Percentiles rank a stretch among this genome's conserved stretches.
Evolutionary conservation across 257 asterid species (phyloP).

Genomic region (Salvia hispanica): DNA sequence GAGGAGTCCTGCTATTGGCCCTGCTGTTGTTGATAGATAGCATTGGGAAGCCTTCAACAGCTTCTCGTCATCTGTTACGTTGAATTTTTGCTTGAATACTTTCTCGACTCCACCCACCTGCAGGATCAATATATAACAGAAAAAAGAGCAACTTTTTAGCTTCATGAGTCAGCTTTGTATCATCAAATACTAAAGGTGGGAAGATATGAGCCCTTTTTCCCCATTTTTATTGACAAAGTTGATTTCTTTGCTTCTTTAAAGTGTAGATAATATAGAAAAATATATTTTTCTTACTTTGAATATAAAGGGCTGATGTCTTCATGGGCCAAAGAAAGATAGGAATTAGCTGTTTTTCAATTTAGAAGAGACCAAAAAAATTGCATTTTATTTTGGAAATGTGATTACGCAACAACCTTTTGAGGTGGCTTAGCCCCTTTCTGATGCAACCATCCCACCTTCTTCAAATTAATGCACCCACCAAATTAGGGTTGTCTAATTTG

Average conservation of each 20-base stretch:
- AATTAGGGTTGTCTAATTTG: background rate
- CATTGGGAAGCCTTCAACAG: constrained; percentile 46
- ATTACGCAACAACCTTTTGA: constrained; percentile 22
- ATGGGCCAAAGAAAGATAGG: background rate
- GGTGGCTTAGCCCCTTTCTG: constrained; percentile 34
- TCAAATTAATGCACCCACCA: constrained; percentile 13
- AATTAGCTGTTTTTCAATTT: constrained; percentile 11
- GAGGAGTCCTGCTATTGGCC: constrained; percentile 46
- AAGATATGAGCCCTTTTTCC: background rate
- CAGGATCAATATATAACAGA: constrained; percentile 32
- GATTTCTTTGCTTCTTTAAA: constrained; percentile 21
- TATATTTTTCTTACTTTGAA: background rate
- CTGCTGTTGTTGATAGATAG: constrained; percentile 45
- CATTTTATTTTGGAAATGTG: constrained; percentile 14
- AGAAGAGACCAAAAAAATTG: constrained; percentile 16
- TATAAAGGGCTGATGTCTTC: constrained; percentile 7
- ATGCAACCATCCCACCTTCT: constrained; percentile 31
- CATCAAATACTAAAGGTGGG: constrained; percentile 24
- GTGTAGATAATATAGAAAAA: constrained; percentile 3
- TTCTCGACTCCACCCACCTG: constrained; percentile 44
- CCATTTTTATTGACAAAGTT: constrained; percentile 21
- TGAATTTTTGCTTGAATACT: constrained; percentile 44
- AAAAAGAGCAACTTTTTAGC: background rate
- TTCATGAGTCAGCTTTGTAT: constrained; percentile 29
- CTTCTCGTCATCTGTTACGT: constrained; percentile 35